These are phyloP conservation scores for Aureobasidium sp. DNA, from an alignment of 2,329 filamentous ascomycete species.

Conservation along the genomic window DNA sequence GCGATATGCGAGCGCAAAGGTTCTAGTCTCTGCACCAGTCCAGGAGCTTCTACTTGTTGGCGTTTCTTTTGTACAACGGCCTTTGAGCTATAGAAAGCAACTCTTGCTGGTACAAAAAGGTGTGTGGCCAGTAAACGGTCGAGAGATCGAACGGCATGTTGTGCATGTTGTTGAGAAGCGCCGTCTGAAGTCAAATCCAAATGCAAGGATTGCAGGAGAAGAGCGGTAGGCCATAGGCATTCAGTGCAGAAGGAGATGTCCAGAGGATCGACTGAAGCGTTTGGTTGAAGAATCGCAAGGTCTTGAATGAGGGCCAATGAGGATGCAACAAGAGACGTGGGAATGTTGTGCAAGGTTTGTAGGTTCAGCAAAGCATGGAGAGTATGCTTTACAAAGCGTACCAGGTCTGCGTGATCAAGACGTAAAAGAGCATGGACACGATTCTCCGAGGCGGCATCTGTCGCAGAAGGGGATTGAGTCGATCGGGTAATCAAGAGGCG, in stretches of 20 bases:
- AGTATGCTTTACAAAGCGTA: background rate
- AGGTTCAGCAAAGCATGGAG: background rate
- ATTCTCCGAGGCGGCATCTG: background rate
- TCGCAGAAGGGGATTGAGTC: background rate
- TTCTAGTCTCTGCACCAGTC: background rate
- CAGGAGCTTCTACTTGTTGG: conserved; percentile 8
- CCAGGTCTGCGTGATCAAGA: background rate
- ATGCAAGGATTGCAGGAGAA: conserved; percentile 15
- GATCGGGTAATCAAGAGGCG: background rate
- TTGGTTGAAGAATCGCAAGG: background rate
- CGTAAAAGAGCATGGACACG: conserved; percentile 9
- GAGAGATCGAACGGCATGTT: conserved; percentile 15
- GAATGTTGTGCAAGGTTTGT: background rate
- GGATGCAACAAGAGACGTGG: background rate
- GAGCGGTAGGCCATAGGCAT: conserved; percentile 19
- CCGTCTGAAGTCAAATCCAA: background rate
- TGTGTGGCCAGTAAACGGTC: conserved; percentile 35
- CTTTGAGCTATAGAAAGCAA: conserved; percentile 24
- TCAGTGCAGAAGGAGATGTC: conserved; percentile 18
- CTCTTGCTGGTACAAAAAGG: conserved; percentile 31
- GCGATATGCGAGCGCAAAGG: conserved; percentile 5
- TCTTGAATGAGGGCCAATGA: conserved; percentile 5
- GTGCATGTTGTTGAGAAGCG: background rate
- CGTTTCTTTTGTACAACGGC: conserved; percentile 16
- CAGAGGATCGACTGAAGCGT: background rate